Evolutionary conservation across 768 basidiomycete species (phyloP), one percentile per base, ranked within the genome.

Genomic region (Candolleomyces eurysporus): DNA sequence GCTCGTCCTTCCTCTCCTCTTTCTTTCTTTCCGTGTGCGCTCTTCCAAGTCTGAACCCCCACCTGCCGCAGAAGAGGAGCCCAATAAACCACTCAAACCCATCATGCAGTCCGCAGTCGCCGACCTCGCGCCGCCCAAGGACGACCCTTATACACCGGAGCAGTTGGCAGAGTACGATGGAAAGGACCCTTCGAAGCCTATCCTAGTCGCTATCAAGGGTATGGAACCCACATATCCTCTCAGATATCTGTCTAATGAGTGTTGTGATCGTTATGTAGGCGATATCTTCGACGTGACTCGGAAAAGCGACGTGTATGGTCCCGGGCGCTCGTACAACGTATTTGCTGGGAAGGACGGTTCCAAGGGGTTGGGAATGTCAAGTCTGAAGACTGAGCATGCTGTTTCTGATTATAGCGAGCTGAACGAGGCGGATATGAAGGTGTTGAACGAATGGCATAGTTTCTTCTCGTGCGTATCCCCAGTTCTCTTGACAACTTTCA

Each of bases 331-430:
- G 4, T 94, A 95, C 74, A 82, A 85, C 65, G 75, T 96, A 21
- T 98, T 98, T 72, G 93, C 95, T 36, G 96, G 95, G 49, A 96
- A 92, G 76, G 96, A 99, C 69, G 96, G 88, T 0, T 96, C 93
- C 8, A 86, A 81, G 64, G 96, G 90, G 0, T 79, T 99, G 7
- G 96, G 94, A 48, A 88, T 88, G 86, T 94, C 92, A 56, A 95
- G 92, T 67, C 76, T 97, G 66, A 91, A 92, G 58, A 75, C 79
- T 4, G 90, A 94, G 73, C 88, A 98, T 69, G 96, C 96, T 10
- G 81, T 94, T 1, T 76, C 94, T 13, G 95, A 99, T 70, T 97
- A 92, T 70, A 92, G 89, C 66, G 73, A 67, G 0, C 80, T 99
- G 57, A 79, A 83, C 48, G 87, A 86, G 63, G 83, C 84, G 63